These are phyloP conservation scores for Lagerstroemia speciosa DNA, from an alignment of 345 rosid genomes.

Conservation along the genomic window DNA sequence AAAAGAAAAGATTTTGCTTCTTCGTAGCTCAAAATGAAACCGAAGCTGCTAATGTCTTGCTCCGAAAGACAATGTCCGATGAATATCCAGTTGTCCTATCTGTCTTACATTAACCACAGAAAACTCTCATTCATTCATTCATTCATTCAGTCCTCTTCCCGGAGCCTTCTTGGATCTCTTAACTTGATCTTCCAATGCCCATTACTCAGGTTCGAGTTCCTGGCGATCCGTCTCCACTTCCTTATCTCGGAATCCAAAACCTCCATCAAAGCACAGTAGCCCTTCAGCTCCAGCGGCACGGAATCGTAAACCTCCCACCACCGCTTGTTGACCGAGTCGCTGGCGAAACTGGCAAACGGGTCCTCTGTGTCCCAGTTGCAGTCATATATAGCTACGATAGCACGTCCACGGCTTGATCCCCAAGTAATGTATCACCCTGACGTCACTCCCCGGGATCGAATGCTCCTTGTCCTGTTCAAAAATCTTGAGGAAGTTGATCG, in stretches of 20 bases:
- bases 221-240: slow-evolving; percentile 51
- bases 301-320: slow-evolving; percentile 75
- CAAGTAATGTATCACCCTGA: slow-evolving; percentile 53
- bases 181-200: slow-evolving; percentile 56
- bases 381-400: slow-evolving; percentile 72
- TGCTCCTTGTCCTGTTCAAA: slow-evolving; percentile 17
- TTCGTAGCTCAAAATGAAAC: neutral
- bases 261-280: slow-evolving; percentile 45
- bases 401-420: slow-evolving; percentile 94
- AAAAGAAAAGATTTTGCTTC: neutral
- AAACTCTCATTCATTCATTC: neutral
- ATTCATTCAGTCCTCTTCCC: neutral
- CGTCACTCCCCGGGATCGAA: neutral
- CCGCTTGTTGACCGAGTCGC: slow-evolving; percentile 42
- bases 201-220: slow-evolving; percentile 24
- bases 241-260: slow-evolving; percentile 30
- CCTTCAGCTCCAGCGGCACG: slow-evolving; percentile 44
- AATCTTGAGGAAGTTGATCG: slow-evolving; percentile 40
- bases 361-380: slow-evolving; percentile 65
- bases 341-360: slow-evolving; percentile 38
- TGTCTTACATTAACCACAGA: neutral
- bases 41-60: neutral
- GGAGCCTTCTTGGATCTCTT: slow-evolving; percentile 39
- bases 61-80: neutral
- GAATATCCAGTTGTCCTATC: neutral